A percentile compares a stretch with the other conserved stretches of the same genome.
Conservation (phyloP, 179 eudicot species). For the Kewa caespitosa region DNA sequence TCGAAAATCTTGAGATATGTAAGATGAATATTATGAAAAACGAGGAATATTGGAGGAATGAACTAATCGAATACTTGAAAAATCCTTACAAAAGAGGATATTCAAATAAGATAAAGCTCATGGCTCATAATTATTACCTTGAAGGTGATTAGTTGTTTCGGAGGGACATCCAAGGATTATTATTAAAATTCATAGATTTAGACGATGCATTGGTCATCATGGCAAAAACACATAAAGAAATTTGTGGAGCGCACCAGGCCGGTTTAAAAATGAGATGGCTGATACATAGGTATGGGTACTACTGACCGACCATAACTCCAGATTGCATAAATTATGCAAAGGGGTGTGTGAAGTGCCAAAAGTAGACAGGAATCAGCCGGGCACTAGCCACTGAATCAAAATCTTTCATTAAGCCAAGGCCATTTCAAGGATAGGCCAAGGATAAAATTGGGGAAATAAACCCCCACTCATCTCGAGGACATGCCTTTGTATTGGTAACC, state of each 20-base stretch:
- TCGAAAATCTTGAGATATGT: too few species aligned
- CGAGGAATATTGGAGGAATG: not conserved
- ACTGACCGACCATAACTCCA: not conserved
- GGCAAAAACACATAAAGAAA: not conserved
- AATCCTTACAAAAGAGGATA: not conserved
- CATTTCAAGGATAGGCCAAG: too few species aligned
- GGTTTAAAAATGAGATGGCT: not conserved
- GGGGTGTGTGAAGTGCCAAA: not conserved
- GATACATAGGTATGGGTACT: not conserved
- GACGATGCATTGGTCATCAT: not conserved
- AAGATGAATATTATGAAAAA: too few species aligned
- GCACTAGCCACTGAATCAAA: not conserved
- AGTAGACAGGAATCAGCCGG: not conserved
- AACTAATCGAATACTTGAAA: too few species aligned
- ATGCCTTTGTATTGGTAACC: not conserved
- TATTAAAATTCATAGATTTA: not conserved
- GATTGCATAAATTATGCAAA: not conserved
- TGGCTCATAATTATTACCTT: not conserved
- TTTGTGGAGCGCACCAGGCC: not conserved
- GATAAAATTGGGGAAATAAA: too few species aligned
- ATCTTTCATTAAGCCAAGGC: not conserved
- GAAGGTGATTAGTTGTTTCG: not conserved
- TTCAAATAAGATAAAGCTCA: too few species aligned
- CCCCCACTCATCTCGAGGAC: not conserved
- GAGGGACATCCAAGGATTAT: not conserved